phyloP scores from a whole-genome alignment of 2,329 filamentous ascomycete genomes.

The Aspergillus sp. region DNA sequence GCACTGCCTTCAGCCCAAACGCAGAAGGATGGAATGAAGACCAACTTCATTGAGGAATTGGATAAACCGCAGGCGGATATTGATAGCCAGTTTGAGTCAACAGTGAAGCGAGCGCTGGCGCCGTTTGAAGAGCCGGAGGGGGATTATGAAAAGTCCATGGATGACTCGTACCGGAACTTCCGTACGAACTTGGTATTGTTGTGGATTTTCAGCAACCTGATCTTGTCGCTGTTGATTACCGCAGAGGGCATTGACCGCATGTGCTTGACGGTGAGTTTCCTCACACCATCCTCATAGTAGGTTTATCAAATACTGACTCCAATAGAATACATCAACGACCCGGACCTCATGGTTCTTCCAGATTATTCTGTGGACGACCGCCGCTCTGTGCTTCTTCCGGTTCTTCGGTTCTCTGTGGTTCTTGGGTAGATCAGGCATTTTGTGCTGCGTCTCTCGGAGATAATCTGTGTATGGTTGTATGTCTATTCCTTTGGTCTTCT shows the following conservation, averaged over 20 bases:
- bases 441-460: conserved; percentile 85
- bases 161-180: conserved; percentile 98
- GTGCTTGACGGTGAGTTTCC: conserved; percentile 66
- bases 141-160: conserved; percentile 72
- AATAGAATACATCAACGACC: conserved; percentile 53
- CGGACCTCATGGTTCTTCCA: conserved; percentile 87
- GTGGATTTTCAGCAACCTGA: conserved; percentile 89
- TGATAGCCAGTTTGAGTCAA: conserved; percentile 89
- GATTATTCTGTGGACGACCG: conserved; percentile 79
- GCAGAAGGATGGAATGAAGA: conserved; percentile 79
- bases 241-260: conserved; percentile 74
- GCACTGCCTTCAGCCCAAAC: conserved; percentile 79
- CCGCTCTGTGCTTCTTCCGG: conserved; percentile 69
- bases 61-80: conserved; percentile 96
- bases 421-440: conserved; percentile 82
- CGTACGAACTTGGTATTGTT: conserved; percentile 80
- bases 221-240: conserved; percentile 76
- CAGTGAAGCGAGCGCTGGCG: conserved; percentile 81
- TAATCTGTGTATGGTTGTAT: conserved; percentile 26
- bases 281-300: not conserved
- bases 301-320: not conserved
- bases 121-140: conserved; percentile 70
- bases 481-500: not conserved
- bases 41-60: conserved; percentile 80
- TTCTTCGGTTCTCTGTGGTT: conserved; percentile 90